Percentiles rank a stretch among this genome's conserved stretches.
These are phyloP conservation scores for Rubia tinctorum DNA, from an alignment of 305 asterid species.

Conservation along the genomic window DNA sequence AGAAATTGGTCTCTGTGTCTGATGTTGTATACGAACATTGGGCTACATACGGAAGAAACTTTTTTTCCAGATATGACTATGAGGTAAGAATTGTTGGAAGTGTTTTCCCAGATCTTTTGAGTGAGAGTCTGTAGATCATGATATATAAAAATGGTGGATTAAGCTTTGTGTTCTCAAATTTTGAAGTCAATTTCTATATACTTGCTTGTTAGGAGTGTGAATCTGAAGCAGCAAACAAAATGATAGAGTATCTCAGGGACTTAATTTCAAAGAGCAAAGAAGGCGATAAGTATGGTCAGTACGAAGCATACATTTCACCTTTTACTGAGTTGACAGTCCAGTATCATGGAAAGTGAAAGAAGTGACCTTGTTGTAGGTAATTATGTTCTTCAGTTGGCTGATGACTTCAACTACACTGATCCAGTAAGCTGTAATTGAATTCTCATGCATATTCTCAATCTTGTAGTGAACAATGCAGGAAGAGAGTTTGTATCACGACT, in stretches of 20 bases:
- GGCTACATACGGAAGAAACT: slow-evolving; percentile 94
- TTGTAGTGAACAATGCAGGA: slow-evolving; percentile 1
- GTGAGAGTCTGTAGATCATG: slow-evolving; percentile 3
- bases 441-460: neutral
- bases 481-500: neutral
- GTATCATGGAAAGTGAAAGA: slow-evolving; percentile 16
- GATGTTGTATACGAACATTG: slow-evolving; percentile 85
- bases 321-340: neutral
- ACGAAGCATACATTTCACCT: slow-evolving; percentile 9
- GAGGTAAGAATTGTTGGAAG: slow-evolving; percentile 54
- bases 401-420: slow-evolving; percentile 89
- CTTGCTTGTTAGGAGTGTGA: slow-evolving; percentile 82
- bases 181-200: slow-evolving; percentile 13
- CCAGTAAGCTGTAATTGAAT: slow-evolving; percentile 56
- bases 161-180: slow-evolving; percentile 13
- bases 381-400: slow-evolving; percentile 80
- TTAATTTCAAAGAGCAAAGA: slow-evolving; percentile 64
- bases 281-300: slow-evolving; percentile 72
- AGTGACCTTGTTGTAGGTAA: slow-evolving; percentile 44
- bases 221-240: slow-evolving; percentile 85
- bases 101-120: slow-evolving; percentile 16
- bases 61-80: slow-evolving; percentile 93
- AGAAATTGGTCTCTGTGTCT: slow-evolving; percentile 72
- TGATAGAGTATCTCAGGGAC: slow-evolving; percentile 75
- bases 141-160: neutral